Percentiles rank a stretch among this genome's conserved stretches.
phyloP scores from a whole-genome alignment of 2,329 filamentous ascomycete species.

The Acrocalymma vagum region DNA sequence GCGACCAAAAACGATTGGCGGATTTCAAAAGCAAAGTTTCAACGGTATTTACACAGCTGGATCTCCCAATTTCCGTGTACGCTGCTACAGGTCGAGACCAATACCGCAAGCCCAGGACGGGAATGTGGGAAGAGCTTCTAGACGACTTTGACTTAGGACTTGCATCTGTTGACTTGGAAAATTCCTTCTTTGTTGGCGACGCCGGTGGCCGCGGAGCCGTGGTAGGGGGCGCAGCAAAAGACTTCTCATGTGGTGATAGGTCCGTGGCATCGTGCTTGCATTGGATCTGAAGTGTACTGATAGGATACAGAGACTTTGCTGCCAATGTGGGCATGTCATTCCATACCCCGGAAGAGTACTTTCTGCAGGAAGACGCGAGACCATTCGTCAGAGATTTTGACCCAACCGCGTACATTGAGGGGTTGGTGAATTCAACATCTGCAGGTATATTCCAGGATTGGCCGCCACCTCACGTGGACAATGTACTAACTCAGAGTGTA shows the following conservation, averaged over 20 bases:
- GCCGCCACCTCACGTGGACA: constrained; percentile 21
- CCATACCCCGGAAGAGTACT: constrained; percentile 91
- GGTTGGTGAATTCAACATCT: constrained; percentile 34
- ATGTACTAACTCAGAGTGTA: constrained; percentile 28
- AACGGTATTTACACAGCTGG: constrained; percentile 73
- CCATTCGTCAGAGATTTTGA: constrained; percentile 78
- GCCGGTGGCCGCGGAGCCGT: constrained; percentile 66
- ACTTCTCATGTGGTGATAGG: constrained; percentile 69
- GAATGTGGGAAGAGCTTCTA: constrained; percentile 83
- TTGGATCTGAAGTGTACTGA: constrained; percentile 19
- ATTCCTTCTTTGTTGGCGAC: constrained; percentile 89
- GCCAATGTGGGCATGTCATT: constrained; percentile 83
- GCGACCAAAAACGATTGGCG: constrained; percentile 71
- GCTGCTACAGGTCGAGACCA: constrained; percentile 84
- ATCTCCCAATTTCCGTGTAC: constrained; percentile 81
- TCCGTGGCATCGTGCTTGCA: constrained; percentile 37
- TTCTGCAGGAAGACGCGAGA: constrained; percentile 72
- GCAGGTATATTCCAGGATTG: constrained; percentile 38
- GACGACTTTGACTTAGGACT: constrained; percentile 60
- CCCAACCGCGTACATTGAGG: constrained; percentile 55
- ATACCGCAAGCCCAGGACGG: constrained; percentile 85
- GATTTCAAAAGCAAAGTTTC: constrained; percentile 86
- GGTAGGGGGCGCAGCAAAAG: constrained; percentile 54
- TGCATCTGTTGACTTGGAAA: constrained; percentile 69
- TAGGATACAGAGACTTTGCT: constrained; percentile 71